These are phyloP conservation scores for Delitschia confertaspora DNA, from an alignment of 495 filamentous ascomycete species.

Conservation along the genomic window DNA sequence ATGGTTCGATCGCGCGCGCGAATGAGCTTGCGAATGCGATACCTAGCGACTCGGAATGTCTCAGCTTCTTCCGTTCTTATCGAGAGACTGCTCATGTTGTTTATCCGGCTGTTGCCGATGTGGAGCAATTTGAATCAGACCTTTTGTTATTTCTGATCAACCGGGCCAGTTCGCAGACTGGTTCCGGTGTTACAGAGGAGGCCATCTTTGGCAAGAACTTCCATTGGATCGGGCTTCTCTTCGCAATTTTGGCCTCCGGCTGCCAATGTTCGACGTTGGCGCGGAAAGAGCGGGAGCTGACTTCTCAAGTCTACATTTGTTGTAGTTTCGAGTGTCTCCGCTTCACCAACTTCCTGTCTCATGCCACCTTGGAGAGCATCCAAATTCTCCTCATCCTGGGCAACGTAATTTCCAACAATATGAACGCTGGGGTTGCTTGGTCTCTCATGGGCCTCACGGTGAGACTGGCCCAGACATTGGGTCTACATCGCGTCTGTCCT, in stretches of 20 bases:
- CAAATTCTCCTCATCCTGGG: slow-evolving; percentile 51
- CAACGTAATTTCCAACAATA: slow-evolving; percentile 54
- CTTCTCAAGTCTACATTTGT: slow-evolving; percentile 54
- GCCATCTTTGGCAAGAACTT: slow-evolving; percentile 51
- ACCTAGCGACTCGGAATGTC: slow-evolving; percentile 52
- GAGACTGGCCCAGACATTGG: slow-evolving; percentile 49
- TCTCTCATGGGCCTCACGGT: slow-evolving; percentile 49
- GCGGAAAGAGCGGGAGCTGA: slow-evolving; percentile 48
- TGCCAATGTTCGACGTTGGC: slow-evolving; percentile 71
- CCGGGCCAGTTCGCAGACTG: slow-evolving; percentile 44
- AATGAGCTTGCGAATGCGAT: slow-evolving; percentile 64
- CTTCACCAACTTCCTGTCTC: slow-evolving; percentile 53
- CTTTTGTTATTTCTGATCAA: slow-evolving; percentile 59
- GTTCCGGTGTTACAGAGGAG: slow-evolving; percentile 33
- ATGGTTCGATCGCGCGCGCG: slow-evolving; percentile 62
- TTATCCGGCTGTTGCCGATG: slow-evolving; percentile 68
- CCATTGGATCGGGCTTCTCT: slow-evolving; percentile 60
- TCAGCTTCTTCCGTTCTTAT: slow-evolving; percentile 62
- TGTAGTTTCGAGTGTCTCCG: slow-evolving; percentile 56
- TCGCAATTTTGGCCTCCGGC: slow-evolving; percentile 70
- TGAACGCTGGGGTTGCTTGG: slow-evolving; percentile 57
- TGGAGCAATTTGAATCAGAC: slow-evolving; percentile 55
- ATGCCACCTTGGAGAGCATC: slow-evolving; percentile 50
- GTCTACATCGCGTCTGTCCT: slow-evolving; percentile 47
- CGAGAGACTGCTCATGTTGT: slow-evolving; percentile 68